phyloP scores from a whole-genome alignment of 1,284 basidiomycete genomes.

The Ustilago lituana region DNA sequence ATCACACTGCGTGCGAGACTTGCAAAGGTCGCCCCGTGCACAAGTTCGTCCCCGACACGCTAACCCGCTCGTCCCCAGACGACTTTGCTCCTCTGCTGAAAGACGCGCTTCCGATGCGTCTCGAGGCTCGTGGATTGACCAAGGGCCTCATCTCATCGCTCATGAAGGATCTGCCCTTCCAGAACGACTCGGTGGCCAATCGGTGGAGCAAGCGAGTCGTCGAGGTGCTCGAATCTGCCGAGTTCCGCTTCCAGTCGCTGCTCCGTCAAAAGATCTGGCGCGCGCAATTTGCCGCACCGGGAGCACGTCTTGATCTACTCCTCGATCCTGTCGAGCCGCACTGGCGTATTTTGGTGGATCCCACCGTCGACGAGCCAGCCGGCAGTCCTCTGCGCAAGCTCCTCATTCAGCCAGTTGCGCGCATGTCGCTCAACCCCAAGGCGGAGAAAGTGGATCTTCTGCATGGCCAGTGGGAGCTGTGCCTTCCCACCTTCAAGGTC shows the following conservation, averaged over 20 bases:
- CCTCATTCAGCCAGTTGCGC: conserved; percentile 79
- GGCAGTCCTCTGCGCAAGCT: conserved; percentile 81
- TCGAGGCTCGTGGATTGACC: conserved; percentile 53
- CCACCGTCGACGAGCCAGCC: conserved; percentile 77
- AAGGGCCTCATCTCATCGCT: conserved; percentile 72
- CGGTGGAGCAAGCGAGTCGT: conserved; percentile 78
- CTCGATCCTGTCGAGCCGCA: conserved; percentile 81
- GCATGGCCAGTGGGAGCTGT: conserved; percentile 81
- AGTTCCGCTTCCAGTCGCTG: conserved; percentile 53
- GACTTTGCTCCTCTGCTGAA: conserved; percentile 80
- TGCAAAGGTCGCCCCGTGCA: conserved; percentile 92
- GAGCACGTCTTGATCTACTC: conserved; percentile 79
- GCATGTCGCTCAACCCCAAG: conserved; percentile 71
- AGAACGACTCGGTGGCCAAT: conserved; percentile 72
- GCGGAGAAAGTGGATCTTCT: conserved; percentile 71
- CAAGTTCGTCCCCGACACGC: conserved; percentile 72
- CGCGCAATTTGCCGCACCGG: conserved; percentile 78
- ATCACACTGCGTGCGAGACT: conserved; percentile 80
- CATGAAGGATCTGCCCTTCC: conserved; percentile 62
- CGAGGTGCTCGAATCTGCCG: conserved; percentile 71
- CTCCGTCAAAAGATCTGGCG: conserved; percentile 83
- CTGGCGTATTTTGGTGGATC: conserved; percentile 79
- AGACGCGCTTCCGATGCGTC: conserved; percentile 86
- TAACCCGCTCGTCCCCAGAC: conserved; percentile 73
- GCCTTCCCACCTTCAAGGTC: conserved; percentile 75